Base-by-base conservation (phyloP, 225 moss, liverwort and hornwort genomes). In the Climacium dendroides region DNA sequence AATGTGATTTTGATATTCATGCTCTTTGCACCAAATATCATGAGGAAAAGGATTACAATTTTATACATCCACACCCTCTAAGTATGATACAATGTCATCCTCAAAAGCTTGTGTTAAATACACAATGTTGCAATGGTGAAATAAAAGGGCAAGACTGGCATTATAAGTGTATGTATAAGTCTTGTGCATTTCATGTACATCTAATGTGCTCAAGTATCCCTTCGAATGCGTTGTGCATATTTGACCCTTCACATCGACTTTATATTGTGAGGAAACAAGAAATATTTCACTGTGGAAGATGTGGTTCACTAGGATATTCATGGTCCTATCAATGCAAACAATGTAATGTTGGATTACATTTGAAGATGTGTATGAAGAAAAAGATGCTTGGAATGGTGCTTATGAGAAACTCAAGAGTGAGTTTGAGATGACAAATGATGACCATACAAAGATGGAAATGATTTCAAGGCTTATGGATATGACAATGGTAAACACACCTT, bases 191-290 rank as follows among this genome's bases (percentile, higher is more conserved):
- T 48, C 7, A 0, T 12, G 1, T 2, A 3, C 74, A 74, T 19
- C 19, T 0, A 4, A 0, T 1, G 3, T 74, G 74, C 1, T 30
- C 1, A 28, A 74, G 11, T 19, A 4, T 7, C 2, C 2, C 19
- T 30, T 0, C 0, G 1, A 7, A 19, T 0, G 19, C 19, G 0
- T 19, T 30, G 2, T 74, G 48, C 1, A 30, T 32, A 48, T 74
- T 74, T 74, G 48, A 48, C 12, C 48, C 6, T 19, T 48, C 32
- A 12, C 74, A 74, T 32, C 48, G 19, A 19, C 19, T 48, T 73
- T n/a, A n/a, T n/a, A 1, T 0, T 11, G 30, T 2, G 19, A 0
- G 0, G 0, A 1, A 11, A 0, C 18, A 47, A 7, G 0, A 1
- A 11, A 1, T 74, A 48, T 74, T 47, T 32, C 3, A 30, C 30